phyloP scores from a whole-genome alignment of 2,329 filamentous ascomycete genomes.

The Aspergillus texensis region DNA sequence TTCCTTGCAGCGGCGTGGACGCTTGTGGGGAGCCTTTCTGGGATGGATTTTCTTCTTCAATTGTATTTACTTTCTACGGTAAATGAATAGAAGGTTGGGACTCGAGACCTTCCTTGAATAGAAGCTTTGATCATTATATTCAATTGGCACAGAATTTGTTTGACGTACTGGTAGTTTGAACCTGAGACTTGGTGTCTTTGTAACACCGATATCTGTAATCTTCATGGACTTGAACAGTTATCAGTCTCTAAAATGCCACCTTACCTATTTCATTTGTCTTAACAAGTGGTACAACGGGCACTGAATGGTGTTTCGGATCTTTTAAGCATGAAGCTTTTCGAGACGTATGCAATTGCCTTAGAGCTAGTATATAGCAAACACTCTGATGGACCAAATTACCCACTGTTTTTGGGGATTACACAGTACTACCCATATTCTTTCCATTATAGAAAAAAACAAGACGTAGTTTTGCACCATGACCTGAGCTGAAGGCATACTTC shows the following conservation, averaged over 20 bases:
- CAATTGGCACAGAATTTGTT: neutral
- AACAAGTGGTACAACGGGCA: neutral
- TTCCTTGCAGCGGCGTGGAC: constrained; percentile 1
- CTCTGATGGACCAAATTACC: neutral
- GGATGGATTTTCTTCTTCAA: constrained; percentile 10
- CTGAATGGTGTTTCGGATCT: neutral
- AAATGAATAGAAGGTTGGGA: neutral
- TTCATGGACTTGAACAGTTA: neutral
- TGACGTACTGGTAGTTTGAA: neutral
- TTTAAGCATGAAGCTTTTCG: neutral
- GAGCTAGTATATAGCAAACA: neutral
- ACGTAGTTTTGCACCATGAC: neutral
- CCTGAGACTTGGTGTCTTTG: too few species aligned
- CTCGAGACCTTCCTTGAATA: constrained; percentile 5
- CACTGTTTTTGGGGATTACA: neutral
- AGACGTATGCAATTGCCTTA: neutral
- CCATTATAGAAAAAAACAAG: neutral
- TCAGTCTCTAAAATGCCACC: neutral
- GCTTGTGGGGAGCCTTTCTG: constrained; percentile 13
- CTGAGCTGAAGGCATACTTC: neutral
- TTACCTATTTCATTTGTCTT: neutral
- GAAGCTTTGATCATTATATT: constrained; percentile 4
- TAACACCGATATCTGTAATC: too few species aligned
- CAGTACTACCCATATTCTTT: neutral
- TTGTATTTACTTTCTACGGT: constrained; percentile 18